Evolutionary conservation across 306 rosid species (phyloP).

Genomic region (Senna siamea): DNA sequence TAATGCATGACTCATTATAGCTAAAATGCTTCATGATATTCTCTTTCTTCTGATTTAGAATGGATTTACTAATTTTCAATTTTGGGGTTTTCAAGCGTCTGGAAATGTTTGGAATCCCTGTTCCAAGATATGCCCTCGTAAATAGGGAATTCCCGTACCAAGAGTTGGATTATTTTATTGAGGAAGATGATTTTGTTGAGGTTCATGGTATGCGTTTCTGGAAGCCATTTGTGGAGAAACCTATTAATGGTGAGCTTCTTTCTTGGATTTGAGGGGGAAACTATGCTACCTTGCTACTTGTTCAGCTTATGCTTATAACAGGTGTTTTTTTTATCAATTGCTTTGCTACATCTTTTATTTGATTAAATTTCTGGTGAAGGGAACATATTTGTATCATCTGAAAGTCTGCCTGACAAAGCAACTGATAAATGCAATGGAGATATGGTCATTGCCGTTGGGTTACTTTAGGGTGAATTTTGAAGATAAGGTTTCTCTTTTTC

Average conservation of each 20-base stretch:
- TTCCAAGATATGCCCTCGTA: slow-evolving; percentile 95
- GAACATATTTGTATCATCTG: slow-evolving; percentile 19
- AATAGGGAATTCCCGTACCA: slow-evolving; percentile 82
- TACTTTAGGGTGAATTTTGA: slow-evolving; percentile 29
- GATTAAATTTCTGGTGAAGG: slow-evolving; percentile 8
- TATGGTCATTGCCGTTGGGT: slow-evolving; percentile 18
- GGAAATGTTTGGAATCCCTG: slow-evolving; percentile 77
- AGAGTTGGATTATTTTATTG: slow-evolving; percentile 79
- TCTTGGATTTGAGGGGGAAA: slow-evolving; percentile 26
- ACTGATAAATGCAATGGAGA: slow-evolving; percentile 13
- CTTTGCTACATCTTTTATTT: neutral
- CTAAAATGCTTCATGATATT: slow-evolving; percentile 32
- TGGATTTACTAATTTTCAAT: slow-evolving; percentile 45
- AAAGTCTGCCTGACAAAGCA: slow-evolving; percentile 26
- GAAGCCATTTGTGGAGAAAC: slow-evolving; percentile 99
- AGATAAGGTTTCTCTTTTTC: neutral
- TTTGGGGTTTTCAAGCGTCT: slow-evolving; percentile 72
- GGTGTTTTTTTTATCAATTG: neutral
- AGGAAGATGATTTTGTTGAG: slow-evolving; percentile 96
- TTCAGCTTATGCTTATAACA: neutral
- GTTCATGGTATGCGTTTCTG: slow-evolving; percentile 88
- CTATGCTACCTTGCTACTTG: slow-evolving; percentile 26
- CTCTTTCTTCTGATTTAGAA: slow-evolving; percentile 24
- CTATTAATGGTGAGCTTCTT: slow-evolving; percentile 77
- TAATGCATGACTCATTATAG: slow-evolving; percentile 11